Evolutionary conservation across 148 eudicot genomes (phyloP).

Genomic region (Diospyros kaki): DNA sequence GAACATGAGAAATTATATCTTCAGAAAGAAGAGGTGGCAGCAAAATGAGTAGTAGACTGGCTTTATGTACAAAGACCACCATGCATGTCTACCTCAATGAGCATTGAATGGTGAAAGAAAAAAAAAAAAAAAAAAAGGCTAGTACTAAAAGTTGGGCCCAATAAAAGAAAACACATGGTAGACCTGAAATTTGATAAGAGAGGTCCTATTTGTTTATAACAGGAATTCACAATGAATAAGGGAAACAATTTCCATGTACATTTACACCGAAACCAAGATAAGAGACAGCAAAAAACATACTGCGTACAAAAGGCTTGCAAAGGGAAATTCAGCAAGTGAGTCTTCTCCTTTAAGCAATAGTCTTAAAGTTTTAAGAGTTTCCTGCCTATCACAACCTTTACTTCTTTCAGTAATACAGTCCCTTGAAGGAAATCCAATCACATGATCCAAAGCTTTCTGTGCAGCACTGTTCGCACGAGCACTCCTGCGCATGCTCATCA

Average conservation of each 20-base stretch:
- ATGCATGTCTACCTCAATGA: neutral
- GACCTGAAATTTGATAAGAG: neutral
- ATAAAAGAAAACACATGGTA: neutral
- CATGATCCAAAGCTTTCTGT: slow-evolving; percentile 55
- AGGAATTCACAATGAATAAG: neutral
- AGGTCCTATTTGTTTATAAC: too few species aligned
- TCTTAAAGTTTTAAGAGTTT: slow-evolving; percentile 22
- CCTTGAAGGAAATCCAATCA: slow-evolving; percentile 52
- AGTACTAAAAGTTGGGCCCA: neutral
- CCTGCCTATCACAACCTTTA: slow-evolving; percentile 18
- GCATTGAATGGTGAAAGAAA: neutral
- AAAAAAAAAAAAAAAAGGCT: neutral
- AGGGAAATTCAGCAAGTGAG: slow-evolving; percentile 93
- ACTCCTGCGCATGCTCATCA: slow-evolving; percentile 65
- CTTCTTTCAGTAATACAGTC: slow-evolving; percentile 29
- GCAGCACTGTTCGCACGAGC: slow-evolving; percentile 58
- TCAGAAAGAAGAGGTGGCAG: too few species aligned
- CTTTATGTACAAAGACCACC: neutral
- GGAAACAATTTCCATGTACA: slow-evolving; percentile 6
- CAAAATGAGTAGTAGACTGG: too few species aligned
- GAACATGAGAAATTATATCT: too few species aligned
- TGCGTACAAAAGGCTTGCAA: slow-evolving; percentile 70
- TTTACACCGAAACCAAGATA: slow-evolving; percentile 5
- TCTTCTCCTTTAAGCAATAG: slow-evolving; percentile 69
- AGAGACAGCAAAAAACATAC: slow-evolving; percentile 33